These are phyloP conservation scores for Hypoxylon lenormandii DNA, from an alignment of 495 filamentous ascomycete genomes.

Conservation along the genomic window DNA sequence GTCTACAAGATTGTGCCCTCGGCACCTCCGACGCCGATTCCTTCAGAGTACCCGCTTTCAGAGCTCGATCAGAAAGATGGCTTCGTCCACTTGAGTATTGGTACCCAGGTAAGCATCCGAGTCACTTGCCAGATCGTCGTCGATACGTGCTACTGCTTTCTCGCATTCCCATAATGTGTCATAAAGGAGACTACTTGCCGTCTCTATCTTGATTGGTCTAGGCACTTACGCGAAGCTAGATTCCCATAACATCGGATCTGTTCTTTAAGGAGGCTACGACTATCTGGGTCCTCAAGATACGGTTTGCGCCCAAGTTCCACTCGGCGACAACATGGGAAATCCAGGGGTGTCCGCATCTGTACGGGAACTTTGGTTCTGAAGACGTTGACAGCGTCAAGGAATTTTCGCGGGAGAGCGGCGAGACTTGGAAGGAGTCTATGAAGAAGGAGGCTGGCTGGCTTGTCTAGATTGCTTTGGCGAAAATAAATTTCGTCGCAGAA, in stretches of 20 bases:
- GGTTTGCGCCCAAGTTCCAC: conserved; percentile 53
- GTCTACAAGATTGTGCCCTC: conserved; percentile 66
- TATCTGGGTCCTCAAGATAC: conserved; percentile 62
- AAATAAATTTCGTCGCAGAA: no score
- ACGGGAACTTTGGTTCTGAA: conserved; percentile 60
- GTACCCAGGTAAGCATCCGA: conserved; percentile 56
- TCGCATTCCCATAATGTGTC: neutral
- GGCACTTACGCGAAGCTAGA: conserved; percentile 45
- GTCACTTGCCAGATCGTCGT: neutral
- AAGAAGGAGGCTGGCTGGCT: conserved; percentile 42
- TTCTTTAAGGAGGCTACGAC: conserved; percentile 56
- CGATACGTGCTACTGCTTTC: neutral
- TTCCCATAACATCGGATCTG: conserved; percentile 62
- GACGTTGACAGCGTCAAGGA: conserved; percentile 53
- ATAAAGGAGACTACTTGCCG: neutral
- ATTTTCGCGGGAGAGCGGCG: conserved; percentile 49
- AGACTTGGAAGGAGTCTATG: conserved; percentile 56
- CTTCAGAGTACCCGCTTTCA: conserved; percentile 61
- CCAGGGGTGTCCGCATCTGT: conserved; percentile 61
- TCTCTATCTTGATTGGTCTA: neutral
- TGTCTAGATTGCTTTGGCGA: conserved; percentile 2
- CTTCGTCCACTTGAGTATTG: conserved; percentile 65
- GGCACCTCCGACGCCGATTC: conserved; percentile 62
- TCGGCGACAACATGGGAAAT: conserved; percentile 60
- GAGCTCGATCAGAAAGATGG: conserved; percentile 65